Evolutionary conservation across 2,329 filamentous ascomycete species (phyloP).

Genomic region (Didymosphaeria variabile): DNA sequence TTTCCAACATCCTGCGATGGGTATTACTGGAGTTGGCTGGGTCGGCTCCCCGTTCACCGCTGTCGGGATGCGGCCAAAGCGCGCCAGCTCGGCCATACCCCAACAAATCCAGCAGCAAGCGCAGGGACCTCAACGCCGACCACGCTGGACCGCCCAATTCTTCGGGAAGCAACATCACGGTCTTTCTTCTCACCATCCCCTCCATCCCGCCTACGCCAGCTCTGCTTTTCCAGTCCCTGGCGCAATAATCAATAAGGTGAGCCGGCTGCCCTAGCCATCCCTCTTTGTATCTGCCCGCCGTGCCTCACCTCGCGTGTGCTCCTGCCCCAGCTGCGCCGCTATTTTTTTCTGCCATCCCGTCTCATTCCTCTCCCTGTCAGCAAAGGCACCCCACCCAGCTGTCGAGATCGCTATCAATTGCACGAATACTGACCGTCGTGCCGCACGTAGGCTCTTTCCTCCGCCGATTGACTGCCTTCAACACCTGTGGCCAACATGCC

Average conservation of each 20-base stretch:
- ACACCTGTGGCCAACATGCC: conserved; percentile 52
- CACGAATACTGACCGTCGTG: conserved; percentile 13
- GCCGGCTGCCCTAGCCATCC: conserved; percentile 21
- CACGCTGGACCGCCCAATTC: conserved; percentile 30
- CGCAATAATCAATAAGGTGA: conserved; percentile 40
- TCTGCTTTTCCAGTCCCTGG: conserved; percentile 28
- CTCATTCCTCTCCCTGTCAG: conserved; percentile 26
- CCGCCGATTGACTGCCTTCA: conserved; percentile 28
- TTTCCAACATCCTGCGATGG: neutral
- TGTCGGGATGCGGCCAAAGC: conserved; percentile 31
- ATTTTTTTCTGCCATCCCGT: conserved; percentile 13
- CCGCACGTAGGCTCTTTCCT: conserved; percentile 5
- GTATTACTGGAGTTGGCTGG: neutral
- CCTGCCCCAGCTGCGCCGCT: conserved; percentile 24
- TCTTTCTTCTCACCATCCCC: conserved; percentile 36
- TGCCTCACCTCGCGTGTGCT: conserved; percentile 22
- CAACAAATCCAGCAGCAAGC: conserved; percentile 37
- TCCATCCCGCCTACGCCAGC: conserved; percentile 36
- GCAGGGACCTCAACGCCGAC: conserved; percentile 43
- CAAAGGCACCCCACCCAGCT: conserved; percentile 20
- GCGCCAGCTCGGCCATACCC: conserved; percentile 35
- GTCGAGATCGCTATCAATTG: neutral
- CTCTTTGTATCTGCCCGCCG: conserved; percentile 18
- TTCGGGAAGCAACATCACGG: conserved; percentile 39
- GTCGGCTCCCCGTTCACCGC: conserved; percentile 47